A percentile compares a stretch with the other conserved stretches of the same genome.
phyloP scores from a whole-genome alignment of 441 rosid genomes.

The Eutrema salsugineum region DNA sequence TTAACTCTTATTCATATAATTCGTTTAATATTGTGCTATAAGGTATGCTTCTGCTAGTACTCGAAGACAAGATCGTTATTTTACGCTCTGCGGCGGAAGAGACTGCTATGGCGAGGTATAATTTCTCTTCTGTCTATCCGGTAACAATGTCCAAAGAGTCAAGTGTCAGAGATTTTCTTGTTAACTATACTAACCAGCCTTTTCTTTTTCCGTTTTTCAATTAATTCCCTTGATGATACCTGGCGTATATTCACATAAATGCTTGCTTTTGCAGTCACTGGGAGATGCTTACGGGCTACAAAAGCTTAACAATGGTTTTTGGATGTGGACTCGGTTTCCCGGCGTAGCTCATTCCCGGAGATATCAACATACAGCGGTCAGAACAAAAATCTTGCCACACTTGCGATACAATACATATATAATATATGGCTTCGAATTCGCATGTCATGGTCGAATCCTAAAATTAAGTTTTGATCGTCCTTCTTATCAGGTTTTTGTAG shows the following conservation, averaged over 20 bases:
- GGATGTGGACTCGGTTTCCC: conserved; percentile 82
- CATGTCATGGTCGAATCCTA: neutral
- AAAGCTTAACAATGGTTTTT: conserved; percentile 67
- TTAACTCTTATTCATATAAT: conserved; percentile 22
- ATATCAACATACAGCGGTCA: conserved; percentile 78
- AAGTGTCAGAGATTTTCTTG: neutral
- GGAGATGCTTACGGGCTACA: conserved; percentile 80
- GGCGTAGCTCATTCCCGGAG: conserved; percentile 74
- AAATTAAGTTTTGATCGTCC: too few species aligned
- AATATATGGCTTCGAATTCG: neutral
- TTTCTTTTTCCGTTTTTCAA: neutral
- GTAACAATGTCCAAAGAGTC: neutral
- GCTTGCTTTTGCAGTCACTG: conserved; percentile 56
- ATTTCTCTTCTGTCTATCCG: neutral
- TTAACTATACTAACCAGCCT: neutral
- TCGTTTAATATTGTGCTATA: conserved; percentile 15
- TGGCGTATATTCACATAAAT: neutral
- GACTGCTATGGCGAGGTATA: conserved; percentile 64
- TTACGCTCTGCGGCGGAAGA: conserved; percentile 88
- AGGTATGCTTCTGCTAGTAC: conserved; percentile 91
- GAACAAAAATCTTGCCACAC: conserved; percentile 11
- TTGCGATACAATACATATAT: neutral
- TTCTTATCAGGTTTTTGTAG: conserved; percentile 70
- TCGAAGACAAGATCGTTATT: conserved; percentile 79
- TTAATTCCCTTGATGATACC: neutral